These are phyloP conservation scores for Phylloporus scabripes DNA, from an alignment of 768 basidiomycete species.

Conservation along the genomic window DNA sequence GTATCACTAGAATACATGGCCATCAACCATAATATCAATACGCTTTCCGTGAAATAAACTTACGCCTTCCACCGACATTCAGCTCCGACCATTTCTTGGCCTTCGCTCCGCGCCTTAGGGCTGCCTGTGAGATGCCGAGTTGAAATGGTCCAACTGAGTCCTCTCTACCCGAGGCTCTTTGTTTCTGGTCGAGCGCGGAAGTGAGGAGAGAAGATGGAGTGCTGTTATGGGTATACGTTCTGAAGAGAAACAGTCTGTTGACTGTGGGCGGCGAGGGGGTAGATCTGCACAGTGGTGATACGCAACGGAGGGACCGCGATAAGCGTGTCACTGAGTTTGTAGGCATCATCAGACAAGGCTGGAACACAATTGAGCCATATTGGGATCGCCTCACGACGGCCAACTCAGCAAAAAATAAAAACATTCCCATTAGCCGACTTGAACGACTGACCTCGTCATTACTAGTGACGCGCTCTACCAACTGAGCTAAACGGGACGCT, in stretches of 20 bases:
- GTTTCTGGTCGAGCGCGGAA: slow-evolving; percentile 59
- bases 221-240: slow-evolving; percentile 42
- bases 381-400: too few relatives aligned
- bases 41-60: not conserved
- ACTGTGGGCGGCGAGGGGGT: not conserved
- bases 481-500: slow-evolving; percentile 35
- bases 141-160: slow-evolving; percentile 76
- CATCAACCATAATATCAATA: not conserved
- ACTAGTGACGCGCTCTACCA: slow-evolving; percentile 67
- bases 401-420: slow-evolving; percentile 13
- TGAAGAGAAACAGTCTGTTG: not conserved
- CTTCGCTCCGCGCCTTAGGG: slow-evolving; percentile 48
- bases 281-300: not conserved
- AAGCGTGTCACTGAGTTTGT: slow-evolving; percentile 3
- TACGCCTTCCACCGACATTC: slow-evolving; percentile 72
- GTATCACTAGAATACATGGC: slow-evolving; percentile 12
- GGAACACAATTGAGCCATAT: not conserved
- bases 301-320: slow-evolving; percentile 6
- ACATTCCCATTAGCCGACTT: slow-evolving; percentile 47
- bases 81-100: slow-evolving; percentile 77
- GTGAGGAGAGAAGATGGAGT: slow-evolving; percentile 50
- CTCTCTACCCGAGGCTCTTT: slow-evolving; percentile 38
- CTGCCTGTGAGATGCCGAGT: slow-evolving; percentile 58
- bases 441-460: slow-evolving; percentile 69
- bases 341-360: slow-evolving; percentile 11